These are phyloP conservation scores for Monotropa hypopitys DNA, from an alignment of 179 eudicot species.

Conservation along the genomic window DNA sequence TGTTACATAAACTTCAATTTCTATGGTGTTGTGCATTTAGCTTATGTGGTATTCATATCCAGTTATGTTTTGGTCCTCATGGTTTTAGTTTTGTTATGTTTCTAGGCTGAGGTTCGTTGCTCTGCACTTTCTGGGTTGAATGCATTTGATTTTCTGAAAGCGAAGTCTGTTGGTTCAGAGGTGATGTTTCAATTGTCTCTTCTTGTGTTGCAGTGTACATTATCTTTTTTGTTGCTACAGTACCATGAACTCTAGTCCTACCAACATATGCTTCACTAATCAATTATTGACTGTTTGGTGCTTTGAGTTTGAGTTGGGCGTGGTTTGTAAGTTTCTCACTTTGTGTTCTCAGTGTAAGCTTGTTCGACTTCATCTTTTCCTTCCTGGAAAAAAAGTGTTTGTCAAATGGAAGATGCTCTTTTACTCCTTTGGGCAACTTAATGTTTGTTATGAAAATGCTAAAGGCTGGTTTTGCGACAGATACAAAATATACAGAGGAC, in stretches of 20 bases:
- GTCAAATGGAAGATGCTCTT: neutral
- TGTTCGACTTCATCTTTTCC: neutral
- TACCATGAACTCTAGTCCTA: neutral
- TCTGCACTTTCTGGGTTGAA: conserved; percentile 46
- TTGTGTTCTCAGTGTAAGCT: neutral
- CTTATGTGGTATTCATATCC: neutral
- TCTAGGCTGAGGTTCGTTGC: conserved; percentile 59
- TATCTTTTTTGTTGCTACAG: neutral
- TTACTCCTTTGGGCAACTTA: neutral
- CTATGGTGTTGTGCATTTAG: neutral
- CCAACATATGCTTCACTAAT: neutral
- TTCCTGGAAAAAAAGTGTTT: neutral
- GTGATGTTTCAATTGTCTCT: conserved; percentile 13
- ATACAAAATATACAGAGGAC: neutral
- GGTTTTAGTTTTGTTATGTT: conserved; percentile 4
- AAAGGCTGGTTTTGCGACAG: neutral
- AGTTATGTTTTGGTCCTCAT: neutral
- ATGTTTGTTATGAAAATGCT: neutral
- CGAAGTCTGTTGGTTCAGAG: conserved; percentile 35
- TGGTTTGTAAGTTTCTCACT: neutral
- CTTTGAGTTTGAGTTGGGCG: neutral
- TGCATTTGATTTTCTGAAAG: conserved; percentile 31
- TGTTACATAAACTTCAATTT: neutral
- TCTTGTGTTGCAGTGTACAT: neutral
- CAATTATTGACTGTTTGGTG: neutral